These are phyloP conservation scores for Prunus salicina DNA, from an alignment of 306 rosid species.

Conservation along the genomic window DNA sequence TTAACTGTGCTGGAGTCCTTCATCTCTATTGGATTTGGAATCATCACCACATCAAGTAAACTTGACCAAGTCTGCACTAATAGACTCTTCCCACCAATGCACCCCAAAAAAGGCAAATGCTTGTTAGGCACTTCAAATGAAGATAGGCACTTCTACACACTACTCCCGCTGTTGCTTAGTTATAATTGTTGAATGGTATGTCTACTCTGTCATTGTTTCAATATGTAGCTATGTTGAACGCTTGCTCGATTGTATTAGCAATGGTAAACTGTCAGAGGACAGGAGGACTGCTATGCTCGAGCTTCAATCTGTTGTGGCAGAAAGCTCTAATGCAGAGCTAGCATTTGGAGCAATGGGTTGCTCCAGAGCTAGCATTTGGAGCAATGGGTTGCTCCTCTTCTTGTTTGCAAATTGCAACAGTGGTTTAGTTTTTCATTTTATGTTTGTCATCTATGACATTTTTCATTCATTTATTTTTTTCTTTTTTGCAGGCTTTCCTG, in stretches of 20 bases:
- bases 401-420: neutral
- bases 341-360: conserved; percentile 99
- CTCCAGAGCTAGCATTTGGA: too few species aligned
- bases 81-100: neutral
- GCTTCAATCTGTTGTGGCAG: conserved; percentile 87
- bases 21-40: too few species aligned
- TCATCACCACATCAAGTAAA: too few species aligned
- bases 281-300: conserved; percentile 82
- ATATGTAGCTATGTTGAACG: conserved; percentile 72
- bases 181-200: neutral
- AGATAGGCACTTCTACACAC: conserved; percentile 53
- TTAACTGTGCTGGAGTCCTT: too few species aligned
- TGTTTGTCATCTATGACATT: conserved; percentile 5
- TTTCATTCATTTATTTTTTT: conserved; percentile 4
- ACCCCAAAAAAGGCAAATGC: conserved; percentile 24
- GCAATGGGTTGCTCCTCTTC: conserved; percentile 20
- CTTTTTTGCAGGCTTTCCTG: conserved; percentile 70
- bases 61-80: too few species aligned
- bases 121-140: conserved; percentile 47
- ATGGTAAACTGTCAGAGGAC: conserved; percentile 84
- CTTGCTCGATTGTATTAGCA: conserved; percentile 86
- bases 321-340: conserved; percentile 68
- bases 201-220: conserved; percentile 2
- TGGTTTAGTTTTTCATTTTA: neutral
- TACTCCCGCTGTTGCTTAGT: neutral